phyloP scores from a whole-genome alignment of 1,139 yeast genomes.

The Scheffersomyces insectosa region DNA sequence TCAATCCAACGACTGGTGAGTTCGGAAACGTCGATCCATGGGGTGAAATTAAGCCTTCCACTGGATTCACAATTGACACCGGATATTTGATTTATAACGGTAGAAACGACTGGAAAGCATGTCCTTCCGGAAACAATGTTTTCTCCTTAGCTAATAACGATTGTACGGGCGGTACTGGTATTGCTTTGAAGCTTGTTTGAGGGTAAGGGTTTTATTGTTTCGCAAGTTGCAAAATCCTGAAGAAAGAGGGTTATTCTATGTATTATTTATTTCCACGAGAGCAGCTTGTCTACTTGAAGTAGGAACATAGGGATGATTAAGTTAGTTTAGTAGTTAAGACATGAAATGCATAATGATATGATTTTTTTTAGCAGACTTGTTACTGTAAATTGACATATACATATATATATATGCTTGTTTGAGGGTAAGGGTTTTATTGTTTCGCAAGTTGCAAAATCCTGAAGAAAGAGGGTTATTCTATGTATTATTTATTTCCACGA shows the following conservation, averaged over 20 bases:
- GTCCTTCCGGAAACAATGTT: slow-evolving; percentile 27
- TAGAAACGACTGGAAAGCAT: slow-evolving; percentile 23
- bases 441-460: no score
- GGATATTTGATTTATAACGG: slow-evolving; percentile 24
- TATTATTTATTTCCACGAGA: no score
- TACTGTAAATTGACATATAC: no score
- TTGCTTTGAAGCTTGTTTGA: slow-evolving; percentile 18
- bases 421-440: not conserved
- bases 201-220: not conserved
- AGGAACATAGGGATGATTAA: no score
- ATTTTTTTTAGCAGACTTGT: no score
- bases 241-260: no score
- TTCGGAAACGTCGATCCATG: slow-evolving; percentile 31
- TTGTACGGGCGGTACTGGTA: slow-evolving; percentile 30
- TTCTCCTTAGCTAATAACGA: slow-evolving; percentile 26
- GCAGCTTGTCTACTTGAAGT: no score
- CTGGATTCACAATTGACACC: slow-evolving; percentile 24
- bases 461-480: no score
- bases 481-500: no score
- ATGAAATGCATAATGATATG: no score
- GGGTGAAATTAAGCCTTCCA: slow-evolving; percentile 24
- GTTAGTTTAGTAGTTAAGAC: no score
- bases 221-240: no score
- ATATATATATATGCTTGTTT: slow-evolving; percentile 7
- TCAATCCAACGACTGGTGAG: slow-evolving; percentile 28